Conservation (phyloP, 495 filamentous ascomycete species). For the Oleoguttula mirabilis region DNA sequence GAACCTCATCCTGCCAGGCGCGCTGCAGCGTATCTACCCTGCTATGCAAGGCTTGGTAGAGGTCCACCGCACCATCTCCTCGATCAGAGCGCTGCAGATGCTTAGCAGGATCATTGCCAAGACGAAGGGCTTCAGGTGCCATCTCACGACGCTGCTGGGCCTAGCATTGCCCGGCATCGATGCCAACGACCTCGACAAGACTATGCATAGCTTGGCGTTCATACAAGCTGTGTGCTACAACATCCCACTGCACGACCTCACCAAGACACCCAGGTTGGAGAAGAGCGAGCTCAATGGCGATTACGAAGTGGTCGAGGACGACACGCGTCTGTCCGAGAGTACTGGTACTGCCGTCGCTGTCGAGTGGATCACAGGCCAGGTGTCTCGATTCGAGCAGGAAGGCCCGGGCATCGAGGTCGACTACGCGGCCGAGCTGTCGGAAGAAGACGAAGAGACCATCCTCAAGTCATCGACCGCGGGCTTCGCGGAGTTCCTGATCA, state of each 20-base stretch:
- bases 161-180: constrained; percentile 91
- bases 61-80: constrained; percentile 91
- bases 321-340: constrained; percentile 29
- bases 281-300: constrained; percentile 21
- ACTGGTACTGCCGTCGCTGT: constrained; percentile 54
- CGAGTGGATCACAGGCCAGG: constrained; percentile 86
- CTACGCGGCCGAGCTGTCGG: constrained; percentile 69
- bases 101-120: constrained; percentile 78
- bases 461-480: constrained; percentile 91
- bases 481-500: constrained; percentile 80
- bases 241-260: constrained; percentile 79
- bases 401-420: constrained; percentile 73
- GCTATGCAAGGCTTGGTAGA: constrained; percentile 93
- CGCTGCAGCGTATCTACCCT: constrained; percentile 90
- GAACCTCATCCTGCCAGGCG: constrained; percentile 82
- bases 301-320: constrained; percentile 44
- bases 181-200: constrained; percentile 96
- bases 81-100: constrained; percentile 78
- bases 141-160: constrained; percentile 83
- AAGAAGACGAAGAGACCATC: constrained; percentile 79
- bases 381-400: constrained; percentile 83
- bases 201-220: constrained; percentile 82
- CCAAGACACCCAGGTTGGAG: constrained; percentile 33
- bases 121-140: constrained; percentile 86
- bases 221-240: constrained; percentile 92